phyloP scores from a whole-genome alignment of 2,329 filamentous ascomycete species.

The Xylaria sp. region DNA sequence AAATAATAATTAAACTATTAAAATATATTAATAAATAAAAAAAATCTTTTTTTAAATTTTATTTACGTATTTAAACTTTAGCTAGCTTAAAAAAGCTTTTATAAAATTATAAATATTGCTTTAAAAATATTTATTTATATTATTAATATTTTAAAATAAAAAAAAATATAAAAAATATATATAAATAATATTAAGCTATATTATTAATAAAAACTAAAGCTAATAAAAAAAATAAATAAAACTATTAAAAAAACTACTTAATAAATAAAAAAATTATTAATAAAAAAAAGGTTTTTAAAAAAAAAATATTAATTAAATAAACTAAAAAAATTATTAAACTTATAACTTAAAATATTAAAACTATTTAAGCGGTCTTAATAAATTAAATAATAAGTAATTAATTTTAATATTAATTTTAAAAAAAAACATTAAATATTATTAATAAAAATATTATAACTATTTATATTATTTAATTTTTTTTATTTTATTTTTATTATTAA shows the following conservation, averaged over 20 bases:
- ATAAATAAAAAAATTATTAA: not conserved
- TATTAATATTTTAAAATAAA: not conserved
- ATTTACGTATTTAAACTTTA: not conserved
- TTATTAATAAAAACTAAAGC: not conserved
- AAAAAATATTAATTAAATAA: not conserved
- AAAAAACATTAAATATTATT: no score
- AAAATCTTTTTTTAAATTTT: not conserved
- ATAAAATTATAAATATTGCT: not conserved
- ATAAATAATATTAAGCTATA: conserved; percentile 9
- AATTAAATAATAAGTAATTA: not conserved
- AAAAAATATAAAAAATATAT: not conserved
- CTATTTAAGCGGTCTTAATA: not conserved
- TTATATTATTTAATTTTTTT: no score
- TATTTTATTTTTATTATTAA: no score
- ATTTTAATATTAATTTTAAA: no score
- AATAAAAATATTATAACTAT: no score
- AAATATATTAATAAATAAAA: not conserved
- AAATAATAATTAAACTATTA: not conserved
- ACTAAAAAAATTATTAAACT: not conserved
- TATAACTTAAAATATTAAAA: not conserved
- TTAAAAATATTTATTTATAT: not conserved
- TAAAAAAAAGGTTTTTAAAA: conserved; percentile 3
- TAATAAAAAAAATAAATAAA: conserved; percentile 4
- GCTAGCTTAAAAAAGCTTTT: not conserved
- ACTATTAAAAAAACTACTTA: not conserved